A percentile compares a stretch with the other conserved stretches of the same genome.
Conservation (phyloP, 1,284 basidiomycete species). For the Nidula niveotomentosa region DNA sequence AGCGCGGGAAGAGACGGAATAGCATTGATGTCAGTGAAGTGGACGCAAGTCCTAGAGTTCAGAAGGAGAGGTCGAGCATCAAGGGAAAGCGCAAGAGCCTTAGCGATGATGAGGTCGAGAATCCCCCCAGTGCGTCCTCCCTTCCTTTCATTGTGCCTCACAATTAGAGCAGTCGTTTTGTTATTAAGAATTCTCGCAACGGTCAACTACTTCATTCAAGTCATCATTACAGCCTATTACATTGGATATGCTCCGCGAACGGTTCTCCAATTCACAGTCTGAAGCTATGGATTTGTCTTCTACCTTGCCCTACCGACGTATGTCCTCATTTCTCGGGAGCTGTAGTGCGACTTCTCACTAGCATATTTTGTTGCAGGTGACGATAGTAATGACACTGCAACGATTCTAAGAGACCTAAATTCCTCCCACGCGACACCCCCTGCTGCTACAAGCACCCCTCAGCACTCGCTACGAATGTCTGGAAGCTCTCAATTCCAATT, state of each 20-base stretch:
- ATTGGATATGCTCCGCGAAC: slow-evolving; percentile 48
- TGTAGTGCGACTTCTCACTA: too few species aligned
- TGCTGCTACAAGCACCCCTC: slow-evolving; percentile 51
- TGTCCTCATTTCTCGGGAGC: background rate
- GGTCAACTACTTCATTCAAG: slow-evolving; percentile 34
- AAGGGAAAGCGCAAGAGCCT: slow-evolving; percentile 57
- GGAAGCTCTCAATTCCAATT: slow-evolving; percentile 42
- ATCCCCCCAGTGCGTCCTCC: slow-evolving; percentile 44
- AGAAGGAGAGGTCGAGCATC: slow-evolving; percentile 38
- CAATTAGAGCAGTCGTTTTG: background rate
- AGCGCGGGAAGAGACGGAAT: slow-evolving; percentile 43
- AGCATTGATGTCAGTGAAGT: slow-evolving; percentile 64
- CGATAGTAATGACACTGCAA: slow-evolving; percentile 37
- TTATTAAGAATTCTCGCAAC: slow-evolving; percentile 24
- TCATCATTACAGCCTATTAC: slow-evolving; percentile 41
- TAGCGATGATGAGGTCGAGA: slow-evolving; percentile 69
- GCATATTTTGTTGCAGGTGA: slow-evolving; percentile 21
- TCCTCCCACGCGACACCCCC: slow-evolving; percentile 40
- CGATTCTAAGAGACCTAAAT: slow-evolving; percentile 34
- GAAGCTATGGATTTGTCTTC: slow-evolving; percentile 30
- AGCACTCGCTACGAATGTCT: slow-evolving; percentile 59
- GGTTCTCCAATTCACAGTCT: slow-evolving; percentile 34
- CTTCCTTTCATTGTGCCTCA: slow-evolving; percentile 5
- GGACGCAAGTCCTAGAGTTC: slow-evolving; percentile 50
- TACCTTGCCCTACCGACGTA: slow-evolving; percentile 29